These are phyloP conservation scores for Cryptosporidium ryanae DNA, from an alignment of 169 alveolate genomes.

Conservation along the genomic window DNA sequence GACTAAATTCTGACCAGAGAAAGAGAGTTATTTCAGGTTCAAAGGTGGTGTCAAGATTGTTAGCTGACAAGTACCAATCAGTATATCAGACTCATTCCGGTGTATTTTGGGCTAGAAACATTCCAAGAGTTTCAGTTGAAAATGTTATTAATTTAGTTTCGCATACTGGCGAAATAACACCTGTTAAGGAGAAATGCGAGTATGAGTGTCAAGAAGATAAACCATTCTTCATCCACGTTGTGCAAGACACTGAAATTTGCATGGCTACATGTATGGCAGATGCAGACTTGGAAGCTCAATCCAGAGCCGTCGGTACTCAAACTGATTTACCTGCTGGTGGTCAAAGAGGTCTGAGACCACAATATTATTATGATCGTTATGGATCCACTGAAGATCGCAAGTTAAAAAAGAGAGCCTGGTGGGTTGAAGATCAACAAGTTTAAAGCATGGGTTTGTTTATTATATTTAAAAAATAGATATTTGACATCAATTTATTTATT, in stretches of 20 bases:
- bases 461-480: neutral
- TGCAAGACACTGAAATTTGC: slow-evolving; percentile 29
- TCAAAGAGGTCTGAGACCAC: neutral
- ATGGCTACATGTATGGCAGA: slow-evolving; percentile 42
- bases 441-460: neutral
- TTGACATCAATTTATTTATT: too few relatives aligned
- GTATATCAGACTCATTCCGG: slow-evolving; percentile 50
- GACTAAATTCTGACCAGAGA: slow-evolving; percentile 30
- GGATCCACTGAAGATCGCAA: slow-evolving; percentile 11
- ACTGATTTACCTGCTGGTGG: neutral
- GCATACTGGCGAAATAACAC: slow-evolving; percentile 23
- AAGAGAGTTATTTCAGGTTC: slow-evolving; percentile 35
- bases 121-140: slow-evolving; percentile 63
- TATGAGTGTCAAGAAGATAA: slow-evolving; percentile 31
- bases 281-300: neutral
- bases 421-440: slow-evolving; percentile 23
- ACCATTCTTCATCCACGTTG: slow-evolving; percentile 27
- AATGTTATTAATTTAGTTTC: slow-evolving; percentile 63
- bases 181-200: slow-evolving; percentile 48
- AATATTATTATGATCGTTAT: slow-evolving; percentile 8
- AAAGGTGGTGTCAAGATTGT: slow-evolving; percentile 19
- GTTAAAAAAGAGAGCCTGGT: slow-evolving; percentile 23
- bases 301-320: neutral
- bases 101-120: slow-evolving; percentile 59
- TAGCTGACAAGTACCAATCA: slow-evolving; percentile 33